Evolutionary conservation across 169 alveolate species (phyloP), one percentile per base, ranked within the genome.

Genomic region (Plasmodium inui): DNA sequence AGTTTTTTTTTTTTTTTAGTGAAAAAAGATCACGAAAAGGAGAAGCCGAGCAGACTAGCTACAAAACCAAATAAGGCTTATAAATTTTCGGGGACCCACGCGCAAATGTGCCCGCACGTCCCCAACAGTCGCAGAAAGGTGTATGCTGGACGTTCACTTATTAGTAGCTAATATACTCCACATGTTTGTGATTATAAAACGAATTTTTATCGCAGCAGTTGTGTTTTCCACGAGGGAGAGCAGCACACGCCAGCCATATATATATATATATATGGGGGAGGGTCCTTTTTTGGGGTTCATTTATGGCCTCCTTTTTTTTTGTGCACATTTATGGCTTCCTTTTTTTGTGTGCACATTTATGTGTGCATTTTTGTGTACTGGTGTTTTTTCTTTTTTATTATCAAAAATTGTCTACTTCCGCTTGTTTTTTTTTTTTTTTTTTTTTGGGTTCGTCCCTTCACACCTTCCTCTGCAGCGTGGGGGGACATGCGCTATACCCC

Each of bases 281-380:
- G 22, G 30, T 57, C 73, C 76, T 67, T 67, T 67, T 67, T 67
- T n/a, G n/a, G n/a, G n/a, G n/a, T n/a, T n/a, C n/a, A n/a, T n/a
- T n/a, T n/a, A n/a, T n/a, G n/a, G n/a, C n/a, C n/a, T n/a, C n/a
- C n/a, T n/a, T n/a, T n/a, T n/a, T n/a, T n/a, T n/a, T n/a, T n/a
- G n/a, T n/a, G n/a, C n/a, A n/a, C n/a, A n/a, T n/a, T n/a, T n/a
- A n/a, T n/a, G n/a, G n/a, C n/a, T n/a, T n/a, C n/a, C n/a, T n/a
- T n/a, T n/a, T n/a, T n/a, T n/a, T 61, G 34, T 61, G 74, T 61
- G 74, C 32, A 61, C 14, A 6, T 61, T 61, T 61, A 3, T 19
- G 26, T 61, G 26, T 61, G 26, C n/a, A n/a, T n/a, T 19, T 67
- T 17, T 67, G 76, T 67, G 76, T n/a, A 67, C 6, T 0, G 19